Conservation (phyloP, 345 rosid genomes). For the Punica granatum region DNA sequence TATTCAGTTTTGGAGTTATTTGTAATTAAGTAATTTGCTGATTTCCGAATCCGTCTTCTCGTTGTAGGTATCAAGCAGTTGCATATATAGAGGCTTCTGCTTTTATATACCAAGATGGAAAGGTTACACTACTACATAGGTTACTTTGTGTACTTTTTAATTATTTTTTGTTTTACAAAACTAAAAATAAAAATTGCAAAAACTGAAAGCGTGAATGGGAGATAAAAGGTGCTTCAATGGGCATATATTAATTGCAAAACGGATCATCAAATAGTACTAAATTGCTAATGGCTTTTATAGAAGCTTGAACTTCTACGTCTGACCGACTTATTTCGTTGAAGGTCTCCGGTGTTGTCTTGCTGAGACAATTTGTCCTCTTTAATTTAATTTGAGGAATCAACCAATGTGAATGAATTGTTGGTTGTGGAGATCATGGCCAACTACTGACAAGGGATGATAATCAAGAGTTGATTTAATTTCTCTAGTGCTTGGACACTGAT, state of each 20-base stretch:
- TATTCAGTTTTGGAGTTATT: not conserved
- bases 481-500: too few relatives aligned
- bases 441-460: not conserved
- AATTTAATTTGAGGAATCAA: not conserved
- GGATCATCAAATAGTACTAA: not conserved
- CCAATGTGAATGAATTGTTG: not conserved
- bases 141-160: not conserved
- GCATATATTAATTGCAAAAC: not conserved
- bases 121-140: conserved; percentile 31
- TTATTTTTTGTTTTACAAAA: not conserved
- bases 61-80: conserved; percentile 85
- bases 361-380: not conserved
- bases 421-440: not conserved
- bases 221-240: not conserved
- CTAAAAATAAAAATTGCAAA: not conserved
- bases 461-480: not conserved
- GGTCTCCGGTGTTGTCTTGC: not conserved
- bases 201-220: not conserved
- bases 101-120: conserved; percentile 89
- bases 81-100: conserved; percentile 98
- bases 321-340: not conserved
- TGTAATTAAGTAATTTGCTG: not conserved
- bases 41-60: not conserved
- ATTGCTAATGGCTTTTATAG: not conserved
- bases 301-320: not conserved